Conservation (phyloP, 768 basidiomycete species). For the Phanerochaete carnosa region DNA sequence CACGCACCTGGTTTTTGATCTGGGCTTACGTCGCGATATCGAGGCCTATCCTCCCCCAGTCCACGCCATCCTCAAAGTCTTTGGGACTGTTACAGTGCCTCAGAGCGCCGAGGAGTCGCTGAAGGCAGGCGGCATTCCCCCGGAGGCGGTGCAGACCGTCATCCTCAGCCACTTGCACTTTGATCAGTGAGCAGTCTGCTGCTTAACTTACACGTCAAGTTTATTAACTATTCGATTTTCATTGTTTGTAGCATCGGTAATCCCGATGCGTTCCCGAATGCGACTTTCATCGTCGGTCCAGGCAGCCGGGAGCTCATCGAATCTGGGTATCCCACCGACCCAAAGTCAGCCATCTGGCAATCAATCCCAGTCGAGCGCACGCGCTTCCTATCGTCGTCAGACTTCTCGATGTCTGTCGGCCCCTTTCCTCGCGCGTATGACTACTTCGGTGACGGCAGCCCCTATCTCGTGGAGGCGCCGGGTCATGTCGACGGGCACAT, state of each 20-base stretch:
- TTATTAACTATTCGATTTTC: background rate
- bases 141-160: constrained; percentile 35
- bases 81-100: constrained; percentile 49
- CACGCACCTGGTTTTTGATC: constrained; percentile 45
- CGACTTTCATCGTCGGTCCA: constrained; percentile 46
- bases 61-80: constrained; percentile 23
- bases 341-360: constrained; percentile 28
- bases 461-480: background rate
- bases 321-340: constrained; percentile 41
- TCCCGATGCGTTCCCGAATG: constrained; percentile 39
- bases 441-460: background rate
- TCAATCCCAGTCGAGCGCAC: no score
- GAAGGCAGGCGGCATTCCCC: constrained; percentile 42
- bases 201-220: background rate
- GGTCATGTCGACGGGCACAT: background rate
- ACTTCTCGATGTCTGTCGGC: background rate
- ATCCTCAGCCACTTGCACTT: constrained; percentile 55
- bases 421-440: background rate
- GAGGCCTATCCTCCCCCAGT: background rate
- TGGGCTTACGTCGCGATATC: constrained; percentile 46
- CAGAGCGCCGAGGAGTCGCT: constrained; percentile 43
- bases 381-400: background rate
- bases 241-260: constrained; percentile 37
- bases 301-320: constrained; percentile 33
- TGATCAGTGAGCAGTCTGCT: constrained; percentile 29